Evolutionary conservation across 129 eudicot species (phyloP).

Genomic region (Smallanthus sonchifolius): DNA sequence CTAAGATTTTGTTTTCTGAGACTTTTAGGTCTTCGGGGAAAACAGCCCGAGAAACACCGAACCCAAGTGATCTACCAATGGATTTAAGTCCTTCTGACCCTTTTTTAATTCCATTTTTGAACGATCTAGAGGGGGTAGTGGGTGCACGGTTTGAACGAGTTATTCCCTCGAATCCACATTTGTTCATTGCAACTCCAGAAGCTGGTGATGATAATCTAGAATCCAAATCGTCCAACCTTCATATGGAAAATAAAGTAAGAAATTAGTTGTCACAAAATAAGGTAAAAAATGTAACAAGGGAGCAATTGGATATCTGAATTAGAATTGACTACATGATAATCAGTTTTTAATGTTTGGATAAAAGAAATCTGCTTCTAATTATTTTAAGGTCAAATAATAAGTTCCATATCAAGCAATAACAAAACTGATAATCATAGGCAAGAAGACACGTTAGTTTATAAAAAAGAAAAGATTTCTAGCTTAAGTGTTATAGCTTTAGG

Average conservation of each 20-base stretch:
- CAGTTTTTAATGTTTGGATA: not conserved
- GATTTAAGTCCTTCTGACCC: constrained; percentile 86
- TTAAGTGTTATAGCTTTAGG: not conserved
- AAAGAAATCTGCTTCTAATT: not conserved
- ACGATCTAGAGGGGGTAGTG: constrained; percentile 57
- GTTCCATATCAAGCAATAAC: not conserved
- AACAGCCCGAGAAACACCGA: constrained; percentile 83
- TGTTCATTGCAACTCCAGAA: constrained; percentile 49
- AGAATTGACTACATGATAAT: not conserved
- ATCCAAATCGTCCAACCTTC: constrained; percentile 75
- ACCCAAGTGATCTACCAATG: constrained; percentile 67
- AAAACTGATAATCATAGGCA: not conserved
- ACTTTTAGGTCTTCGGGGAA: constrained; percentile 90
- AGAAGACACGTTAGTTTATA: not conserved
- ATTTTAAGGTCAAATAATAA: not conserved
- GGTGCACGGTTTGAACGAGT: constrained; percentile 36
- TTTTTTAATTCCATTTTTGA: constrained; percentile 62
- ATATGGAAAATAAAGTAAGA: constrained; percentile 12
- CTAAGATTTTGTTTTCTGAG: constrained; percentile 78
- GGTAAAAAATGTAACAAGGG: not conserved
- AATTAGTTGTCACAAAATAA: not conserved
- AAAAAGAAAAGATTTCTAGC: not conserved
- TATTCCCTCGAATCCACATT: constrained; percentile 64
- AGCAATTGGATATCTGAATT: not conserved
- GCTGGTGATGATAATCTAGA: constrained; percentile 65